phyloP scores from a whole-genome alignment of 2,329 filamentous ascomycete genomes.

The Apiospora hydei region DNA sequence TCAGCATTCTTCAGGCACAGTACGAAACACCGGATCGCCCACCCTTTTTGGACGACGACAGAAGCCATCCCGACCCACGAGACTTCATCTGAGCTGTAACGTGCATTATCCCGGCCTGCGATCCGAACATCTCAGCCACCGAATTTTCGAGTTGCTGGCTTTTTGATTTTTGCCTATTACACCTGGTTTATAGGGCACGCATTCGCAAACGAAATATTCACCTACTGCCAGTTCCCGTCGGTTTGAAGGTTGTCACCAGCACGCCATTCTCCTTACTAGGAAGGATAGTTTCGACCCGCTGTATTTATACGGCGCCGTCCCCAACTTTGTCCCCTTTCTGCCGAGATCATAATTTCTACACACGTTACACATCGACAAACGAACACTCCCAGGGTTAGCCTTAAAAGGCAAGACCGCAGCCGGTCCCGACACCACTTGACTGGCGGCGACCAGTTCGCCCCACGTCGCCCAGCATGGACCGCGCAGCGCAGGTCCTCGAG shows the following conservation, averaged over 20 bases:
- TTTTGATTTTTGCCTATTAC: not conserved
- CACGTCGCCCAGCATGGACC: slow-evolving; percentile 44
- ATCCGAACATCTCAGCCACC: not conserved
- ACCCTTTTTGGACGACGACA: not conserved
- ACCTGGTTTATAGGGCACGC: not conserved
- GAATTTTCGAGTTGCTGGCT: not conserved
- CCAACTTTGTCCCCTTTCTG: slow-evolving; percentile 1
- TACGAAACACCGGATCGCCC: not conserved
- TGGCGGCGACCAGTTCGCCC: slow-evolving; percentile 28
- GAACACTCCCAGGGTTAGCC: slow-evolving; percentile 1
- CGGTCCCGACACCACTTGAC: slow-evolving; percentile 12
- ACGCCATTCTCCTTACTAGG: not conserved
- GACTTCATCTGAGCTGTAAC: slow-evolving; percentile 1
- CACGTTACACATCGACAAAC: not conserved
- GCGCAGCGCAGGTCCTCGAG: slow-evolving; percentile 45
- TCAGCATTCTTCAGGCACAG: not conserved
- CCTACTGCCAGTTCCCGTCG: not conserved
- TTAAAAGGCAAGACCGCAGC: not conserved
- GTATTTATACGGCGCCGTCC: not conserved
- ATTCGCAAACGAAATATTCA: not conserved
- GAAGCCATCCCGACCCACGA: not conserved
- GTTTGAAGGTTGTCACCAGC: not conserved
- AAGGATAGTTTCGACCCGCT: slow-evolving; percentile 1
- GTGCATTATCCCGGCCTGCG: not conserved
- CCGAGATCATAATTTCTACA: not conserved